These are phyloP conservation scores for Phytophthora brassicae DNA, from an alignment of 352 stramenopile species.

Conservation along the genomic window DNA sequence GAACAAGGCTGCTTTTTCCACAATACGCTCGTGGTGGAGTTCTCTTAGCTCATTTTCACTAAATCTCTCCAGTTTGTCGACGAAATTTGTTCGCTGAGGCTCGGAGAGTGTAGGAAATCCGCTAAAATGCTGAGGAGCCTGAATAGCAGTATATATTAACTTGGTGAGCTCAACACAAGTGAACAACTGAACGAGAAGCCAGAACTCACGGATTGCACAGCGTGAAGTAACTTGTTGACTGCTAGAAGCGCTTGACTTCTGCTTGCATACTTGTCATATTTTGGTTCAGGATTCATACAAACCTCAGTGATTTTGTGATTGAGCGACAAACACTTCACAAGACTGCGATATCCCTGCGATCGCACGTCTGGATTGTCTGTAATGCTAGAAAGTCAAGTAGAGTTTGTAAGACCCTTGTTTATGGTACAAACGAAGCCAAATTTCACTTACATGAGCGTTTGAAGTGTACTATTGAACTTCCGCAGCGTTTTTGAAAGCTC, in stretches of 20 bases:
- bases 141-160: not conserved
- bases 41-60: conserved; percentile 54
- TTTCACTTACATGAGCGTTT: conserved; percentile 35
- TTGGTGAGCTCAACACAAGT: not conserved
- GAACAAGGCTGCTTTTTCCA: conserved; percentile 34
- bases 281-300: conserved; percentile 28
- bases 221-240: conserved; percentile 45
- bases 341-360: conserved; percentile 42
- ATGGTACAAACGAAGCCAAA: not conserved
- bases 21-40: conserved; percentile 40
- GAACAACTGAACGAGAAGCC: not conserved
- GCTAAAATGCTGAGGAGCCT: conserved; percentile 29
- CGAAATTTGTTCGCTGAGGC: conserved; percentile 58
- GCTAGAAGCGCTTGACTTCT: conserved; percentile 35
- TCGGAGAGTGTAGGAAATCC: conserved; percentile 46
- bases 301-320: conserved; percentile 46
- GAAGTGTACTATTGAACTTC: conserved; percentile 57
- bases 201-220: conserved; percentile 29
- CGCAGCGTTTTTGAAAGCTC: conserved; percentile 33
- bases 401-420: not conserved
- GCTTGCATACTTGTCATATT: conserved; percentile 34
- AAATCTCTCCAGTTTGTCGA: conserved; percentile 62
- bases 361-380: conserved; percentile 45
- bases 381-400: conserved; percentile 20
- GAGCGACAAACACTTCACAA: conserved; percentile 44